Evolutionary conservation across 192 early-diverging fungal genomes (phyloP), one percentile per base, ranked within the genome.

Genomic region (Pecoramyces ruminantium): DNA sequence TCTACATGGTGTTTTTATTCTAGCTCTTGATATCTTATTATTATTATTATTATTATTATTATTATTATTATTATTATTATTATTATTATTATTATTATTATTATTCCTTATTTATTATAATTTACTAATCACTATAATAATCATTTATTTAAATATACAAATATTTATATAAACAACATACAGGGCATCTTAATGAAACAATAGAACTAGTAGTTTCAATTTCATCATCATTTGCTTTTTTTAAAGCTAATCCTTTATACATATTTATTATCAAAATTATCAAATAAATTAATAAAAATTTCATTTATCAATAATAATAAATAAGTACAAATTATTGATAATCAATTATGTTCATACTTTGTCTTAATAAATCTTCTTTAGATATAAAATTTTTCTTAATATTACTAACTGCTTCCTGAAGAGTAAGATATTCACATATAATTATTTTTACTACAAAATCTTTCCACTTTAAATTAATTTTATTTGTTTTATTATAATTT

Each of bases 1-100:
- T 30, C 92, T 89, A 12, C 84, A 86, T 0, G 95, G 93, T 27
- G 86, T 83, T 0, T 79, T 85, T 42, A 96, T 94, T 13, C 93
- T 89, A 21, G 87, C 88, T 38, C 90, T 89, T 16, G 88, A 88
- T 30, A 91, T 84, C 87, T 34, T 34, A 34, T 34, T 34, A 3
- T 6, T 34, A 6, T 34, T 34, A 34, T 34, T 34, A 34, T 34
- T 34, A 34, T 34, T 34, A 34, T 34, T 34, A 34, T 34, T 34
- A 34, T 34, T 34, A 34, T 34, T 34, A 34, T 34, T 34, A 34
- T 34, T 34, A 34, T 34, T 34, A 34, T 34, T 34, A 34, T 34
- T 34, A 34, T 34, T 34, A 34, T 34, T 34, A 34, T 34, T 34
- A 34, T 34, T 34, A 34, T 34, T 34, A 34, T 34, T 34, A 34